A percentile compares a stretch with the other conserved stretches of the same genome.
phyloP scores from a whole-genome alignment of 805 yeast genomes.

The Blastobotrys chiropterorum region DNA sequence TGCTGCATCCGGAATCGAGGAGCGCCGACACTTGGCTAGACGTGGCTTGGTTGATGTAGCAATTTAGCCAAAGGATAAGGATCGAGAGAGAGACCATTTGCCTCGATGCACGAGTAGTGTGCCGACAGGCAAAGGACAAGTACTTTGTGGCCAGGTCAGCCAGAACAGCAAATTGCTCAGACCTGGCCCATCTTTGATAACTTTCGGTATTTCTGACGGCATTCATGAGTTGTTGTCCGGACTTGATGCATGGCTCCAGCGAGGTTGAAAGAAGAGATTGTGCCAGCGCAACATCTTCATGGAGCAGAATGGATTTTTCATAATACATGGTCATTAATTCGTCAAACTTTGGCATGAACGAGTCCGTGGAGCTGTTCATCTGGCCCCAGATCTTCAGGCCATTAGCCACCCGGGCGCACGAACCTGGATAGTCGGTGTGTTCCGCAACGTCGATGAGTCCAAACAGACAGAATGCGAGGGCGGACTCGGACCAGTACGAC shows the following conservation, averaged over 20 bases:
- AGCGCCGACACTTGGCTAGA: neutral
- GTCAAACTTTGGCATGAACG: neutral
- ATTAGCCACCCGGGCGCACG: neutral
- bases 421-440: neutral
- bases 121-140: neutral
- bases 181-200: neutral
- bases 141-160: neutral
- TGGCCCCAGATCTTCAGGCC: constrained; percentile 1
- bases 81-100: neutral
- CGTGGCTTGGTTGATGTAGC: neutral
- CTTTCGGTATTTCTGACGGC: neutral
- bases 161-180: neutral
- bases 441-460: constrained; percentile 27
- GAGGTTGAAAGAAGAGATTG: neutral
- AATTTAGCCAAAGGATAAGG: neutral
- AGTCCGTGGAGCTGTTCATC: neutral
- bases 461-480: constrained; percentile 21
- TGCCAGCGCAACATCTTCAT: neutral
- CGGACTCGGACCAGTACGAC: constrained; percentile 19
- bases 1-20: neutral
- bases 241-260: neutral
- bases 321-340: neutral
- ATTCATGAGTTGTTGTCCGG: neutral
- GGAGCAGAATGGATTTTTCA: neutral
- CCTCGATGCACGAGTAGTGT: neutral